Evolutionary conservation across 345 rosid species (phyloP), one percentile per base, ranked within the genome.

Genomic region (Populus alba): DNA sequence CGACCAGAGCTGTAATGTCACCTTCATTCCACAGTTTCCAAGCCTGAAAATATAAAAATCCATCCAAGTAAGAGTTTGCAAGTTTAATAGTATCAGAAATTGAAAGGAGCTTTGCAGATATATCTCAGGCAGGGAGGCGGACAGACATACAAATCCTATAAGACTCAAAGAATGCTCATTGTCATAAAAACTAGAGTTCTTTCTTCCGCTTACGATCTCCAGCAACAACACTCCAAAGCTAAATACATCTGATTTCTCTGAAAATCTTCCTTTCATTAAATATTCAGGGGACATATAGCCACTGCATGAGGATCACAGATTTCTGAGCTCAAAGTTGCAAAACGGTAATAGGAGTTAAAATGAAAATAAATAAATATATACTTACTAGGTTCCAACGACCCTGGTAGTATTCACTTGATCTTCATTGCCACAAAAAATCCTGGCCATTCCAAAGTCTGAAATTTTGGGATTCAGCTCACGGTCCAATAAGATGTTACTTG

Each of bases 401-500:
- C 70, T 74, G 2, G 2, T 29, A 43, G 78, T 79, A 1, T 78
- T 78, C 8, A 57, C 31, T 31, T 31, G 31, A 31, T 31, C 77
- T 68, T 74, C 51, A 41, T 74, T 69, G 62, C 51, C 38, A 10
- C 81, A 70, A 23, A 79, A 79, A 55, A 79, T 68, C 35, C 74
- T 68, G 23, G 78, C 82, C 63, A 79, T 20, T 29, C 78, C 82
- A 59, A 79, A 79, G 69, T 79, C 82, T 41, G 74, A 79, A 10
- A 74, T 79, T 35, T 79, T 79, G 1, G 78, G 82, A 74, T 74
- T 68, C 35, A 74, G 13, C 6, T 74, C 74, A 16, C n/a, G 65
- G 77, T 74, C 82, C 62, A 79, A 17, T 33, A 79, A 51, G 62
- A 79, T 68, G 74, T 74, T 78, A 38, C 77, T 53, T 39, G 43